Percentiles rank a stretch among this genome's conserved stretches.
These are phyloP conservation scores for Pilasporangium apinafurcum DNA, from an alignment of 352 stramenopile genomes.

Conservation along the genomic window DNA sequence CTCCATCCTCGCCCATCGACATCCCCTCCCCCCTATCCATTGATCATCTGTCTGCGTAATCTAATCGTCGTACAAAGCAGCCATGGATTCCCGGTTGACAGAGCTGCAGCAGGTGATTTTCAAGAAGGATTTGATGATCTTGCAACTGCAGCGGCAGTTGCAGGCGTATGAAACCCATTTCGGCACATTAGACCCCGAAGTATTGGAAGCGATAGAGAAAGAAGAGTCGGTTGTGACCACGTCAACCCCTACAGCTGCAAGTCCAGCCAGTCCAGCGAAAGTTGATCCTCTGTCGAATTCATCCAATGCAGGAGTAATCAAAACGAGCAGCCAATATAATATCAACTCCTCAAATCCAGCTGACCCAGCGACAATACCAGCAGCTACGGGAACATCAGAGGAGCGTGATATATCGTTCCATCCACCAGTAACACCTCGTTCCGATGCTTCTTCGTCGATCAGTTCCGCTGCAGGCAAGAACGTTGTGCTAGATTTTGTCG, in stretches of 20 bases:
- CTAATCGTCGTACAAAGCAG: too few relatives aligned
- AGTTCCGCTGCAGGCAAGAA: slow-evolving; percentile 47
- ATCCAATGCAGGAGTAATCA: too few relatives aligned
- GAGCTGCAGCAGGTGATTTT: slow-evolving; percentile 79
- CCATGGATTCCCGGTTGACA: slow-evolving; percentile 44
- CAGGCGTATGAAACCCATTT: slow-evolving; percentile 49
- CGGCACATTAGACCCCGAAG: slow-evolving; percentile 29
- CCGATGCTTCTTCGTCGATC: slow-evolving; percentile 9
- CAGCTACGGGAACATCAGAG: neutral
- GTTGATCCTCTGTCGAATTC: too few relatives aligned
- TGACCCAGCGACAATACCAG: neutral
- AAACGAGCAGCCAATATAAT: too few relatives aligned
- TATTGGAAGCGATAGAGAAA: slow-evolving; percentile 19
- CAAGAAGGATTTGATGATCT: slow-evolving; percentile 83
- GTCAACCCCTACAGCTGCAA: too few relatives aligned
- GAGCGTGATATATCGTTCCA: neutral
- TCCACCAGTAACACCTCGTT: neutral
- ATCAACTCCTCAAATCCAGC: too few relatives aligned
- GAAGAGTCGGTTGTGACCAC: slow-evolving; percentile 10
- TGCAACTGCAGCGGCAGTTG: slow-evolving; percentile 65
- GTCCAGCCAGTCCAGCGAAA: neutral
- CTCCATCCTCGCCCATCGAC: too few relatives aligned
- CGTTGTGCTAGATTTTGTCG: slow-evolving; percentile 79
- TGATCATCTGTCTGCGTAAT: too few relatives aligned
- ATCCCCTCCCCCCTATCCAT: too few relatives aligned